A percentile compares a stretch with the other conserved stretches of the same genome.
Evolutionary conservation across 1,284 basidiomycete species (phyloP).

Genomic region (Neonothopanus nambi): DNA sequence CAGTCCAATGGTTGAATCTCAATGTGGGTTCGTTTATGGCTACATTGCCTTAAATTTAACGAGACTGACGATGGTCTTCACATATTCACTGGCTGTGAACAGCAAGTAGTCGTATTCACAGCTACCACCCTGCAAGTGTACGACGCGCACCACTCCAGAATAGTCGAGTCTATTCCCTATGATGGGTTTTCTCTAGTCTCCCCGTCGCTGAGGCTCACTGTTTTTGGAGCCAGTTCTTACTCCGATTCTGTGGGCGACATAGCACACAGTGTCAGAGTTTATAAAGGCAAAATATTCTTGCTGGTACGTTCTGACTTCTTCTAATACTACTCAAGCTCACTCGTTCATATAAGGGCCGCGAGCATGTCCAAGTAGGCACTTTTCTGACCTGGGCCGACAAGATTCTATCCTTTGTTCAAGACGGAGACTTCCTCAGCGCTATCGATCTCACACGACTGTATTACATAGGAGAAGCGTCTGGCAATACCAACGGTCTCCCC

Average conservation of each 20-base stretch:
- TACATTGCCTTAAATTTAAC: slow-evolving; percentile 6
- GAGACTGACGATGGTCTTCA: background rate
- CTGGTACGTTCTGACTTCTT: slow-evolving; percentile 57
- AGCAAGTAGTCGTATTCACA: slow-evolving; percentile 71
- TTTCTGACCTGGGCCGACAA: slow-evolving; percentile 96
- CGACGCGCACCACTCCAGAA: slow-evolving; percentile 55
- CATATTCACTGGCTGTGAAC: slow-evolving; percentile 14
- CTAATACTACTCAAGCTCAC: background rate
- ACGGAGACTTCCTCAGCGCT: slow-evolving; percentile 87
- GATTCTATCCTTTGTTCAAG: slow-evolving; percentile 81
- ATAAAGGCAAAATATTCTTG: slow-evolving; percentile 91
- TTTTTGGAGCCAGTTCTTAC: slow-evolving; percentile 48
- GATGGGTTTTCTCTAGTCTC: slow-evolving; percentile 57
- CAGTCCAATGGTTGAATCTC: slow-evolving; percentile 74
- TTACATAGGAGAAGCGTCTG: slow-evolving; percentile 80
- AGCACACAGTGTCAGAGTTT: slow-evolving; percentile 74
- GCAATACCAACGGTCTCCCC: slow-evolving; percentile 89
- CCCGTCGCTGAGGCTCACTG: slow-evolving; percentile 48
- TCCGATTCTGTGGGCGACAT: slow-evolving; percentile 55
- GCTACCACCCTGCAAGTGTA: slow-evolving; percentile 64
- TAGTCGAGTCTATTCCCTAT: slow-evolving; percentile 61
- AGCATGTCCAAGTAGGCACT: slow-evolving; percentile 80
- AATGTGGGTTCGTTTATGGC: slow-evolving; percentile 59
- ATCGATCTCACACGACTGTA: slow-evolving; percentile 87
- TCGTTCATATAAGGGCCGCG: slow-evolving; percentile 48